Base-by-base conservation (phyloP, 1,284 basidiomycete species). In the Hemileia vastatrix region DNA sequence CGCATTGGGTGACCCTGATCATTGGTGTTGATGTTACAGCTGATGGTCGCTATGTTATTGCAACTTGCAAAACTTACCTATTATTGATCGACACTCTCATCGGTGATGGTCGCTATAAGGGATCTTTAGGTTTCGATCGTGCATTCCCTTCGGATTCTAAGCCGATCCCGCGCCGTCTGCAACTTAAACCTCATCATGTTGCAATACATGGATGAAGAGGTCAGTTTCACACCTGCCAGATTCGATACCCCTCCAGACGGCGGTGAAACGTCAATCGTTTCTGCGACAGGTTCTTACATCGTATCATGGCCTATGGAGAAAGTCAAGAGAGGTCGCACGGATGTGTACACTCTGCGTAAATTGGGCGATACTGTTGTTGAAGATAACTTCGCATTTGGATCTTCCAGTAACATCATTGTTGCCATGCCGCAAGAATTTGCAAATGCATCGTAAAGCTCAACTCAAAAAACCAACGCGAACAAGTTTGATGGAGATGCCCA, bases 51-150 rank as follows among this genome's bases (percentile, higher is more conserved):
- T 99, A 87, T 82, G 84, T 98, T 63, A 88, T 99, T 32, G 95
- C 93, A 5, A 98, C 95, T 32, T 96, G 91, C 69, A 89, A 88
- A 79, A 93, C 86, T 4, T 97, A 97, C 75, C 80, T 99, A 63
- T 80, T 98, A 53, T 83, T 99, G 65, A 93, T 98, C 72, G 93
- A 98, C 75, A 93, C 92, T 0, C 82, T 93, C 64, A 97, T 97
- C 70, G 90, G 90, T 23, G 88, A 90, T 70, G 93, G 93, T 3
- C 82, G 86, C 59, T 92, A 91, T 74, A 82, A 86, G 48, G 94
- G 93, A 13, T 83, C 83, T 52, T 79, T 92, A 48, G 94, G 93
- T 49, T 97, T 97, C 73, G 93, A 97, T 75, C 82, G 92, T 60
- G 87, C 86, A 74, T 98, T 99, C 85, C 95, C 95, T 4, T 91